These are phyloP conservation scores for Pseudognaphalium luteoalbum DNA, from an alignment of 129 eudicot genomes.

Conservation along the genomic window DNA sequence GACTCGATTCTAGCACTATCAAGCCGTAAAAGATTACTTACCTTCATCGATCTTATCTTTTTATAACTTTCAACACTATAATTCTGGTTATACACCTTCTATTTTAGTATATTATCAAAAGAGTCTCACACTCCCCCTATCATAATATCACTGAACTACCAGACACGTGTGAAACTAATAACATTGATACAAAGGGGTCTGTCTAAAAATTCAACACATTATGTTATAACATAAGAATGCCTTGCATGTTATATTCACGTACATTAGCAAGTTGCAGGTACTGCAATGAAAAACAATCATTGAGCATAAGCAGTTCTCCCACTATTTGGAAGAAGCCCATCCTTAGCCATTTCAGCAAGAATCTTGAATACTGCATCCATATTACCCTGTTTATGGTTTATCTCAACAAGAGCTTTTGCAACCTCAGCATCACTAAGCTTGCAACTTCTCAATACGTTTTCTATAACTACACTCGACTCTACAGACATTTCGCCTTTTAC, in stretches of 20 bases:
- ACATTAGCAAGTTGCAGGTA: conserved; percentile 8
- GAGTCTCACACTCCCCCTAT: not conserved
- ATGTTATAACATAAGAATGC: conserved; percentile 9
- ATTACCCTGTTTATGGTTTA: conserved; percentile 86
- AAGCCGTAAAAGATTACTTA: not conserved
- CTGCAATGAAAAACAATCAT: conserved; percentile 16
- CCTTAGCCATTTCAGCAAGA: conserved; percentile 86
- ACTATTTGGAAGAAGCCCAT: conserved; percentile 90
- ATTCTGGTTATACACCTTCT: not conserved
- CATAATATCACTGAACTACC: not conserved
- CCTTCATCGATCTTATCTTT: too few relatives aligned
- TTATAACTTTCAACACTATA: not conserved
- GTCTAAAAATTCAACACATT: not conserved
- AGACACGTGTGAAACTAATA: not conserved
- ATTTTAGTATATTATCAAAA: not conserved
- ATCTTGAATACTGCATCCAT: conserved; percentile 71
- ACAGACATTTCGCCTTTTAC: conserved; percentile 52
- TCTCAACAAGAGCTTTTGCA: conserved; percentile 80
- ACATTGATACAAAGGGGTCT: not conserved
- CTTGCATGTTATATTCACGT: conserved; percentile 28
- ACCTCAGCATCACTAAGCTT: conserved; percentile 71
- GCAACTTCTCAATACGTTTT: conserved; percentile 68
- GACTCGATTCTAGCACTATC: not conserved
- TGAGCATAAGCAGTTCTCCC: conserved; percentile 53
- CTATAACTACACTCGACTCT: conserved; percentile 62